phyloP scores from a whole-genome alignment of 2,329 filamentous ascomycete genomes.

The Colletotrichum sp. region DNA sequence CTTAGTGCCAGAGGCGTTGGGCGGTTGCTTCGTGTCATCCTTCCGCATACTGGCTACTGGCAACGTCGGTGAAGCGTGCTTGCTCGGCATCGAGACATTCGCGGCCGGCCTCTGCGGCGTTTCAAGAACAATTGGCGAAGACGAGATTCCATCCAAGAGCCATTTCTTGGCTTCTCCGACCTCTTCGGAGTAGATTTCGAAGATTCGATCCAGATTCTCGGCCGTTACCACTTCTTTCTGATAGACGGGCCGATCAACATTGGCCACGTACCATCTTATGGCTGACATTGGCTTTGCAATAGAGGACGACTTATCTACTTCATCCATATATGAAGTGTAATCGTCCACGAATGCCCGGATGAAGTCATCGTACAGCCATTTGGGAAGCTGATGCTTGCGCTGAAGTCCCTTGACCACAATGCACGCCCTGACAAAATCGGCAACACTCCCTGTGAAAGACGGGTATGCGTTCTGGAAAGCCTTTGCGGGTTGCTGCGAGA shows the following conservation, averaged over 20 bases:
- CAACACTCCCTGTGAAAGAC: conserved; percentile 40
- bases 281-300: conserved; percentile 36
- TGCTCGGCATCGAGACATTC: not conserved
- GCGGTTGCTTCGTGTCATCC: not conserved
- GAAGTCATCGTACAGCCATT: conserved; percentile 59
- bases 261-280: conserved; percentile 45
- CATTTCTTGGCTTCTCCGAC: not conserved
- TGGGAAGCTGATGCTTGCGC: conserved; percentile 36
- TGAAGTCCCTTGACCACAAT: conserved; percentile 46
- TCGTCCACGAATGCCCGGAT: conserved; percentile 47
- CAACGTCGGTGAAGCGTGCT: not conserved
- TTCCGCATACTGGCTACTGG: not conserved
- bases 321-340: conserved; percentile 46
- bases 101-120: not conserved
- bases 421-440: conserved; percentile 50
- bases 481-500: conserved; percentile 34
- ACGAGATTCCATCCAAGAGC: not conserved
- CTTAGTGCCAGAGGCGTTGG: not conserved
- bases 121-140: not conserved
- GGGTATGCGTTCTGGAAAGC: conserved; percentile 49
- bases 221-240: conserved; percentile 34
- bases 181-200: conserved; percentile 37
- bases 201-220: conserved; percentile 37
- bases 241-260: conserved; percentile 26
- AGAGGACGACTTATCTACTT: conserved; percentile 20